Evolutionary conservation across 768 basidiomycete species (phyloP), one percentile per base, ranked within the genome.

Genomic region (Amylocystis lapponica): DNA sequence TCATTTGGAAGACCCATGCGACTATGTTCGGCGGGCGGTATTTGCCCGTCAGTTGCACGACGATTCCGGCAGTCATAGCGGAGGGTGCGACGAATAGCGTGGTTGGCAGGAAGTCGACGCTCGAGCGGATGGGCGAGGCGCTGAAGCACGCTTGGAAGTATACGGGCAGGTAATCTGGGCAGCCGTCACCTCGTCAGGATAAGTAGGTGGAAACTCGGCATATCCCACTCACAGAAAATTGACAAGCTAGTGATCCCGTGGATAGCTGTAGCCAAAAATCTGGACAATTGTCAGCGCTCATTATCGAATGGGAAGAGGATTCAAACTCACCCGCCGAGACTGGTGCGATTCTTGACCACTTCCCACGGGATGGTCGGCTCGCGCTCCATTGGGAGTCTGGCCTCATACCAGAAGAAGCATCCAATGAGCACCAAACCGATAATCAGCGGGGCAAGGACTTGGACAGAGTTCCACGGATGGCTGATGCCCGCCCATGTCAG

Each of bases 151-250:
- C 69, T 49, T 72, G 70, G 30, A 65, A 64, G 41, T 61, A 70
- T 27, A 66, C 56, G 0, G 57, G 64, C 37, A 63, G 63, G 50
- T 57, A 75, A 52, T 64, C 71, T 75, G 53, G 52, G 69, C 72
- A 30, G n/a, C n/a, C n/a, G n/a, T n/a, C n/a, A n/a, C n/a, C n/a
- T n/a, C 59, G 52, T 1, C 63, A 23, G 30, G 6, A 21, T 25
- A 10, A n/a, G 1, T 9, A 9, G 16, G 1, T 17, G 5, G 19
- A 33, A n/a, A 33, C 5, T n/a, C 5, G 5, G 14, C 7, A 13
- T n/a, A n/a, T 13, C 32, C n/a, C 9, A 33, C 32, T 33, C 19
- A 33, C 32, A 33, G 32, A 33, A 7, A 19, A n/a, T n/a, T 7
- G 14, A n/a, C 6, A 19, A n/a, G 32, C 14, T n/a, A 19, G 19